A percentile compares a stretch with the other conserved stretches of the same genome.
Conservation (phyloP, 176 grass and related monocot genomes). For the Poa pratensis region DNA sequence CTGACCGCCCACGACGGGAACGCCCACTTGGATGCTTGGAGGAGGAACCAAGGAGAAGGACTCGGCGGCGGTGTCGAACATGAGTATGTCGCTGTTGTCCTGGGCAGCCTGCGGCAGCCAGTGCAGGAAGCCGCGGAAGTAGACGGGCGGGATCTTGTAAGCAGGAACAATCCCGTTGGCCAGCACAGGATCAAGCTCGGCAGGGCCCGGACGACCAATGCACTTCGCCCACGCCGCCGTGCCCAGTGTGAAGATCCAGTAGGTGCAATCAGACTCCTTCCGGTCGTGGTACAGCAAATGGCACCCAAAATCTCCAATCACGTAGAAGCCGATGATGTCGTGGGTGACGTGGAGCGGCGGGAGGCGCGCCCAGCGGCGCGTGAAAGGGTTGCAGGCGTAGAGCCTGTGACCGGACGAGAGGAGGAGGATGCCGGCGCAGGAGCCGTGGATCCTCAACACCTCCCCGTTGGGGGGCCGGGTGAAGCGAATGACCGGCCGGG, state of each 20-base stretch:
- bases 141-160: neutral
- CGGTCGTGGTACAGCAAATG: neutral
- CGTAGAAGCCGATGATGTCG: conserved; percentile 4
- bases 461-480: neutral
- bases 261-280: neutral
- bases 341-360: neutral
- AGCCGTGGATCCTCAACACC: neutral
- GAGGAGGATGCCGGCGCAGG: conserved; percentile 9
- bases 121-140: neutral
- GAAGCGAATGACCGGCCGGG: neutral
- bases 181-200: neutral
- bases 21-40: neutral
- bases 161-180: neutral
- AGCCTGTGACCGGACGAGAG: neutral
- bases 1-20: neutral
- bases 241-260: neutral
- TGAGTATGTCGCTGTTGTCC: neutral
- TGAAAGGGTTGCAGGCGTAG: neutral
- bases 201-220: neutral
- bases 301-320: neutral
- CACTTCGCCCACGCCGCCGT: neutral
- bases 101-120: neutral
- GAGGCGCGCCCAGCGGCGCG: conserved; percentile 5
- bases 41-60: neutral
- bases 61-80: neutral